These are phyloP conservation scores for Pharnaceum exiguum DNA, from an alignment of 148 eudicot species.

Conservation along the genomic window DNA sequence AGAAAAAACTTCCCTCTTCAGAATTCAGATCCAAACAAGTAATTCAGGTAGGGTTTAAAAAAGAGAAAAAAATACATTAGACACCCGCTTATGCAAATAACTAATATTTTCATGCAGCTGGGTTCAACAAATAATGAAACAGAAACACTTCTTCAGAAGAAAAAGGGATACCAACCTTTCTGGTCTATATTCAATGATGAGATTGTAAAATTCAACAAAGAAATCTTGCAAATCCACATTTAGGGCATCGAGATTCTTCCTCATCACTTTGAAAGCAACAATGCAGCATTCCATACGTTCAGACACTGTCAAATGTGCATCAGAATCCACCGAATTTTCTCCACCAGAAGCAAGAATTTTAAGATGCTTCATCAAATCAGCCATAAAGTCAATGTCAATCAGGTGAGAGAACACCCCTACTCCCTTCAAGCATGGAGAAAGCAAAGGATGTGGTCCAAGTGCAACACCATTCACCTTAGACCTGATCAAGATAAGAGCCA, in stretches of 20 bases:
- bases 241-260: constrained; percentile 85
- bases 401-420: constrained; percentile 82
- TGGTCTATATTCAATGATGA: constrained; percentile 76
- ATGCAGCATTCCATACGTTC: constrained; percentile 91
- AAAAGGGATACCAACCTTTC: constrained; percentile 56
- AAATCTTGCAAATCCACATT: constrained; percentile 94
- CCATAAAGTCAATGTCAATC: constrained; percentile 91
- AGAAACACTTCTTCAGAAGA: neutral
- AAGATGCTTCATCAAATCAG: constrained; percentile 76
- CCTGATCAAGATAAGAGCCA: constrained; percentile 28
- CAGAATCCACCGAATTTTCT: constrained; percentile 25
- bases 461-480: constrained; percentile 33
- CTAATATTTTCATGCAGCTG: too few species aligned
- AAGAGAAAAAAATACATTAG: too few species aligned
- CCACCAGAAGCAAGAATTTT: constrained; percentile 81
- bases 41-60: too few species aligned
- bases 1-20: too few species aligned
- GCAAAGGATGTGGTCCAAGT: constrained; percentile 61
- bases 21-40: too few species aligned
- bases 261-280: constrained; percentile 93
- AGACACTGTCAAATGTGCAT: constrained; percentile 54
- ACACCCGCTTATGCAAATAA: too few species aligned
- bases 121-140: too few species aligned
- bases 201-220: constrained; percentile 76
- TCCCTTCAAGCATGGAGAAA: constrained; percentile 83